Percentiles rank a stretch among this genome's conserved stretches.
Conservation (phyloP, 1,139 yeast genomes). For the Petasospora fabianii region DNA sequence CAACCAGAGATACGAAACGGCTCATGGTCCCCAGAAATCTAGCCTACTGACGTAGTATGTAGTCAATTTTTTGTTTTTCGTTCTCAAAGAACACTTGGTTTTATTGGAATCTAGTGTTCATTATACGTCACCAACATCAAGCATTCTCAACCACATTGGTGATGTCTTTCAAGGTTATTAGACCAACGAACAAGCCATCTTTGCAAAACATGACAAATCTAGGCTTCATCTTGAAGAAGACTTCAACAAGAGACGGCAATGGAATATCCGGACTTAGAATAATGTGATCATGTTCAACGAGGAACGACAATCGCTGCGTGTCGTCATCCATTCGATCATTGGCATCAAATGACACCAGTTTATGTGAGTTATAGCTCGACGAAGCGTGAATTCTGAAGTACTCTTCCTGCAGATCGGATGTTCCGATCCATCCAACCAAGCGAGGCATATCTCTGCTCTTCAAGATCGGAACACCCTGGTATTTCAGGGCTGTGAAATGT, state of each 20-base stretch:
- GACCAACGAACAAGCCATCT: conserved; percentile 21
- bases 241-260: conserved; percentile 23
- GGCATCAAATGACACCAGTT: conserved; percentile 19
- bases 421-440: conserved; percentile 40
- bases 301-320: conserved; percentile 9
- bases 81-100: too few relatives aligned
- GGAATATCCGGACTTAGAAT: conserved; percentile 17
- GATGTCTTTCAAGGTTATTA: conserved; percentile 23
- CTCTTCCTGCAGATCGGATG: conserved; percentile 34
- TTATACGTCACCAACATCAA: neutral
- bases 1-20: too few relatives aligned
- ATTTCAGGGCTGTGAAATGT: conserved; percentile 9
- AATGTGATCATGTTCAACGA: conserved; percentile 20
- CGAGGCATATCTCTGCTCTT: conserved; percentile 26
- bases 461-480: conserved; percentile 41
- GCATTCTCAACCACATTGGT: conserved; percentile 4
- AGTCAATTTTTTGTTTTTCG: too few relatives aligned
- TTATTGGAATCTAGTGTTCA: neutral
- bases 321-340: conserved; percentile 5
- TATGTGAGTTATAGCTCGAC: conserved; percentile 4
- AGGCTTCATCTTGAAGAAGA: conserved; percentile 25
- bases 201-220: conserved; percentile 21
- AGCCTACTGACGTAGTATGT: too few relatives aligned
- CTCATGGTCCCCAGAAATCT: too few relatives aligned
- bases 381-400: conserved; percentile 15